A percentile compares a stretch with the other conserved stretches of the same genome.
phyloP scores from a whole-genome alignment of 768 basidiomycete genomes.

The Guyanaporus albipodus region DNA sequence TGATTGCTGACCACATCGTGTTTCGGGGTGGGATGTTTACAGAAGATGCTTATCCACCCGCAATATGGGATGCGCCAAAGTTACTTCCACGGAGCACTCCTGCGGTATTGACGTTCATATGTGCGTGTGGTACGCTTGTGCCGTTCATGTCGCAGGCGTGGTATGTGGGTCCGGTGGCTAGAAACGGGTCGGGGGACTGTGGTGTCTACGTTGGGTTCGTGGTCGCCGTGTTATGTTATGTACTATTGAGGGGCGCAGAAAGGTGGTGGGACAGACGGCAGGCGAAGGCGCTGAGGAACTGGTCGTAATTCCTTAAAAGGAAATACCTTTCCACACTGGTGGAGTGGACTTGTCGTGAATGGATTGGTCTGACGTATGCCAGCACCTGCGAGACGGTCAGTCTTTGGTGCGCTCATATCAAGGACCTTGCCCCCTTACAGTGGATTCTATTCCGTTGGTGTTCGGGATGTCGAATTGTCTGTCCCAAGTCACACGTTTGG shows the following conservation, averaged over 20 bases:
- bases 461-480: slow-evolving; percentile 32
- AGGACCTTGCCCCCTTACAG: slow-evolving; percentile 29
- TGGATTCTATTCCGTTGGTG: slow-evolving; percentile 30
- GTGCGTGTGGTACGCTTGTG: slow-evolving; percentile 38
- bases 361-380: no score
- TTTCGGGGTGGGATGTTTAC: slow-evolving; percentile 37
- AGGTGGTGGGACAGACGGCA: slow-evolving; percentile 7
- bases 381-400: neutral
- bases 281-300: neutral
- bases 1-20: slow-evolving; percentile 42
- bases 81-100: slow-evolving; percentile 41
- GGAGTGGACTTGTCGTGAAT: neutral
- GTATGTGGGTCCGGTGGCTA: slow-evolving; percentile 49
- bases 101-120: slow-evolving; percentile 38
- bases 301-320: neutral
- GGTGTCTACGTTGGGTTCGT: slow-evolving; percentile 41
- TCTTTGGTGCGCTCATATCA: slow-evolving; percentile 19
- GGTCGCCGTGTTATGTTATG: slow-evolving; percentile 32
- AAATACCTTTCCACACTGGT: neutral
- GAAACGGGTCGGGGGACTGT: slow-evolving; percentile 43
- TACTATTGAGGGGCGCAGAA: slow-evolving; percentile 28
- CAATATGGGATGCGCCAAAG: slow-evolving; percentile 33
- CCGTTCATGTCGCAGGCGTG: slow-evolving; percentile 52
- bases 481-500: slow-evolving; percentile 24
- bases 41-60: slow-evolving; percentile 33